Conservation (phyloP, 2,329 filamentous ascomycete genomes). For the Fusarium irregulare region DNA sequence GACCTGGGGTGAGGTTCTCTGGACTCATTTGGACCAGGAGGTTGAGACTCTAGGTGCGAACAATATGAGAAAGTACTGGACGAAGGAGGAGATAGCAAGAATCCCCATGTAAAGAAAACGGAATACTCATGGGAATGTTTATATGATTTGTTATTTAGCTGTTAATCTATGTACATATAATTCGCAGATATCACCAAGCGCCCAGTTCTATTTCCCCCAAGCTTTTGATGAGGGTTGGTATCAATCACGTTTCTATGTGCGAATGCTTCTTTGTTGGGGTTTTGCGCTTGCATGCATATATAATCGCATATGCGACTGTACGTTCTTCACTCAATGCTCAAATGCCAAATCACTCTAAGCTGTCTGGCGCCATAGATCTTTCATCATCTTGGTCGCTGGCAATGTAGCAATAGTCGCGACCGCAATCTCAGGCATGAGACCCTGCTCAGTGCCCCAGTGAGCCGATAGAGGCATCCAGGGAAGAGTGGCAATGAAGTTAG, state of each 20-base stretch:
- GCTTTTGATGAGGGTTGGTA: slow-evolving; percentile 15
- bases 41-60: slow-evolving; percentile 81
- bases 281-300: background rate
- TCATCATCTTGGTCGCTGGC: slow-evolving; percentile 59
- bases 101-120: slow-evolving; percentile 71
- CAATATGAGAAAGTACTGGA: slow-evolving; percentile 87
- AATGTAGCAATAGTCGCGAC: slow-evolving; percentile 58
- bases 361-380: slow-evolving; percentile 58
- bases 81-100: slow-evolving; percentile 74
- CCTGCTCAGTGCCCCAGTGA: slow-evolving; percentile 82
- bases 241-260: slow-evolving; percentile 22
- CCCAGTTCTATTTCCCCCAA: slow-evolving; percentile 3
- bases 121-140: background rate
- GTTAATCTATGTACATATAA: slow-evolving; percentile 8
- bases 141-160: slow-evolving; percentile 10
- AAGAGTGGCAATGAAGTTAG: slow-evolving; percentile 74
- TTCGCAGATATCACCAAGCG: slow-evolving; percentile 21
- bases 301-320: background rate
- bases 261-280: slow-evolving; percentile 2
- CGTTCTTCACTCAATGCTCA: background rate
- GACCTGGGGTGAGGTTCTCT: slow-evolving; percentile 80
- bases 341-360: slow-evolving; percentile 26
- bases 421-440: slow-evolving; percentile 58
- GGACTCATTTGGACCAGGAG: slow-evolving; percentile 87
- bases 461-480: slow-evolving; percentile 85